Percentiles rank a stretch among this genome's conserved stretches.
phyloP scores from a whole-genome alignment of 345 rosid species.

The Passiflora organensis region DNA sequence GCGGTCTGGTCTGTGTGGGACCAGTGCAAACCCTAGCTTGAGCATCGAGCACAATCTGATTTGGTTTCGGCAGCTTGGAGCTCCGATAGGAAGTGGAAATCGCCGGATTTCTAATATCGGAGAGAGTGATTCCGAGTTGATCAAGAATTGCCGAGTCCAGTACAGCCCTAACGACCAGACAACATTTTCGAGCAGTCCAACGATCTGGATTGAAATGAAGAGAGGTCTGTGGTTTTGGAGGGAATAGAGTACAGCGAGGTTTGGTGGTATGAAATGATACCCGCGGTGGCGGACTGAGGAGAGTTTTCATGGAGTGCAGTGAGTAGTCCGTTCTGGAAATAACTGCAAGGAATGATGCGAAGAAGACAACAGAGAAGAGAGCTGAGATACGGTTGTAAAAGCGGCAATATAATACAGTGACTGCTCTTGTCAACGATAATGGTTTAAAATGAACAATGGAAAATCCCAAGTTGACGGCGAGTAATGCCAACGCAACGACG shows the following conservation, averaged over 20 bases:
- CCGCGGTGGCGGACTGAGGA: constrained; percentile 36
- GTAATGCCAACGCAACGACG: no score
- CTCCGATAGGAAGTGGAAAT: constrained; percentile 68
- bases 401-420: no score
- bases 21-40: constrained; percentile 98
- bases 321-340: no score
- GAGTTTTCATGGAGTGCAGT: constrained; percentile 55
- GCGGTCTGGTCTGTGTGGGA: constrained; percentile 79
- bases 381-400: no score
- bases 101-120: constrained; percentile 59
- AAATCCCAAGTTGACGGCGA: no score
- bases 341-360: no score
- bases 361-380: no score
- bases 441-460: no score
- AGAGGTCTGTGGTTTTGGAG: constrained; percentile 7
- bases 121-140: constrained; percentile 55
- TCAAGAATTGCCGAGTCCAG: constrained; percentile 49
- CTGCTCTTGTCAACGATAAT: no score
- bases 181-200: constrained; percentile 27
- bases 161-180: constrained; percentile 29
- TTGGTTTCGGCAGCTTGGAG: constrained; percentile 58
- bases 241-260: constrained; percentile 8
- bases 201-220: constrained; percentile 24
- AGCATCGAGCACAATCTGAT: constrained; percentile 82
- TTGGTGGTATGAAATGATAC: constrained; percentile 24